Percentiles rank a stretch among this genome's conserved stretches.
Evolutionary conservation across 208 protist species (phyloP).

Genomic region (Vickermania spadyakhi): DNA sequence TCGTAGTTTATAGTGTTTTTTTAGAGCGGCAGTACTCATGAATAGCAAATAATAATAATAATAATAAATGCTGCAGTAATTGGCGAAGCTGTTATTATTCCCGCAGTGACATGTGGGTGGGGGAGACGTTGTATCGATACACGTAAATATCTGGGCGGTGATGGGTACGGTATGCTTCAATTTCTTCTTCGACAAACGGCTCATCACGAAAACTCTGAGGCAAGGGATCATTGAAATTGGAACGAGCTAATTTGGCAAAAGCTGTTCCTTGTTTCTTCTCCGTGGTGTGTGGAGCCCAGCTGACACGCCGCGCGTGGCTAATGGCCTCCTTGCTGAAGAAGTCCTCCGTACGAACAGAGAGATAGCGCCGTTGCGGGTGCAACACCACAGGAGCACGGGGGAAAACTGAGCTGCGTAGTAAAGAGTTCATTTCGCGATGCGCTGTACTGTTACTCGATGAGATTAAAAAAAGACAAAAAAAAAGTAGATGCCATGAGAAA

Average conservation of each 20-base stretch:
- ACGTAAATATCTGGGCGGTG: slow-evolving; percentile 84
- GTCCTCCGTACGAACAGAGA: slow-evolving; percentile 80
- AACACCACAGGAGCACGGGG: no score
- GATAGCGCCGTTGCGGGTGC: no score
- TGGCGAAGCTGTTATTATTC: slow-evolving; percentile 31
- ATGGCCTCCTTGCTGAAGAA: slow-evolving; percentile 87
- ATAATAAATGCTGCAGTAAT: no score
- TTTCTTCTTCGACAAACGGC: slow-evolving; percentile 82
- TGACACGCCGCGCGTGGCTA: slow-evolving; percentile 82
- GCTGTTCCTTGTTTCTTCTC: slow-evolving; percentile 75
- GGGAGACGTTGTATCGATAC: slow-evolving; percentile 83
- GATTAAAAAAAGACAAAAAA: no score
- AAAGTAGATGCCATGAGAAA: no score
- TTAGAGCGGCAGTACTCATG: no score
- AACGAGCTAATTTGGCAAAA: slow-evolving; percentile 82
- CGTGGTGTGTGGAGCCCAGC: slow-evolving; percentile 86
- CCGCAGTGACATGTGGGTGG: slow-evolving; percentile 78
- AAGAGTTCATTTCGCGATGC: no score
- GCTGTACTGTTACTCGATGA: no score
- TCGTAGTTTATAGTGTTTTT: no score
- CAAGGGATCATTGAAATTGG: slow-evolving; percentile 80
- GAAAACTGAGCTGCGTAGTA: no score
- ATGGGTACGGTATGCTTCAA: slow-evolving; percentile 77
- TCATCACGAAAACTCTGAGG: slow-evolving; percentile 56
- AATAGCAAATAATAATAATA: no score